Evolutionary conservation across 345 rosid species (phyloP), one percentile per base, ranked within the genome.

Genomic region (Cardiospermum halicacabum): DNA sequence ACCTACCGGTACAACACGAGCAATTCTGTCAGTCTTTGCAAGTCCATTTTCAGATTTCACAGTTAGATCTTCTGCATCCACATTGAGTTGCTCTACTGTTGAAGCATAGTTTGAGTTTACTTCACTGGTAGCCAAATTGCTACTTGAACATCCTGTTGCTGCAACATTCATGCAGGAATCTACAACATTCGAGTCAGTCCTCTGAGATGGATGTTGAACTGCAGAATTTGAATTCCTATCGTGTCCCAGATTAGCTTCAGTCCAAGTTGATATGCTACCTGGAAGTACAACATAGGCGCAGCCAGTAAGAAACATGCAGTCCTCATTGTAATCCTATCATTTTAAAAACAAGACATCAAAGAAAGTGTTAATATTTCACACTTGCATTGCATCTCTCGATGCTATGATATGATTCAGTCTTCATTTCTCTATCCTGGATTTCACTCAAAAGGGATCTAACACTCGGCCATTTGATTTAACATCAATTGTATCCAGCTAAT

Each of bases 1-100:
- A 55, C 88, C 88, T 69, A 77, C 78, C 3, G 93, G 91, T 68
- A 81, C 82, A 56, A 82, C 74, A 59, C 74, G 90, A 62, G 87
- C 72, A 58, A 77, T 66, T 65, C 79, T 73, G 66, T 85, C 84
- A 65, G 63, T 67, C 68, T 80, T 83, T 43, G 72, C 40, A 53
- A 58, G 62, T 16, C 50, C 70, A 58, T 30, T 75, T 54, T 72
- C 87, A 22, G 62, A 60, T 63, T 70, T 68, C 65, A 67, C 43
- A 58, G 54, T 71, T 39, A 76, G 56, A 64, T 25, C 69, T 25
- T 73, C 58, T 48, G 24, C 65, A 42, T 72, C 74, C 19, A 18
- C 53, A 60, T 50, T 68, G 55, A 56, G 64, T 59, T 80, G 74
- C 65, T 72, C 75, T 18, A 59, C 11, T 36, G 51, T 24, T 28